phyloP scores from a whole-genome alignment of 2,329 filamentous ascomycete genomes.

The Cladosporium sp. region DNA sequence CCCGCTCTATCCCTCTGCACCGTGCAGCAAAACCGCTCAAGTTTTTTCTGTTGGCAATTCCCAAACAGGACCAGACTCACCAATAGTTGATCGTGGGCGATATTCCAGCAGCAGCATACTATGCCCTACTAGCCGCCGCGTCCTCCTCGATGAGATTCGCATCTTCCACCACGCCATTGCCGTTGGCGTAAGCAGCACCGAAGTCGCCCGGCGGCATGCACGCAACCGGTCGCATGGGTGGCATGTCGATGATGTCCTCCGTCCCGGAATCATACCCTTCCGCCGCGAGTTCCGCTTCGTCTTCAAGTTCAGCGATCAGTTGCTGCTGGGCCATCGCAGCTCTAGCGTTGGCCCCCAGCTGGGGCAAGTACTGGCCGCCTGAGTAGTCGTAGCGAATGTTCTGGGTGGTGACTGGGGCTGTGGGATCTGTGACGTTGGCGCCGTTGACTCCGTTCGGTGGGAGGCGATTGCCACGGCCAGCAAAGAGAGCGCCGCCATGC shows the following conservation, averaged over 20 bases:
- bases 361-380: not conserved
- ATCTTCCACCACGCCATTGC: not conserved
- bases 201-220: not conserved
- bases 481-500: slow-evolving; percentile 8
- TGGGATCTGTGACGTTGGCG: not conserved
- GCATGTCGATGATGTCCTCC: not conserved
- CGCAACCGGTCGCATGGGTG: not conserved
- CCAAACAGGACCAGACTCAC: not conserved
- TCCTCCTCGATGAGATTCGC: not conserved
- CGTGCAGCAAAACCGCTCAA: not conserved
- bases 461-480: not conserved
- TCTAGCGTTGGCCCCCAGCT: not conserved
- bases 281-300: no score
- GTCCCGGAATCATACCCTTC: not conserved
- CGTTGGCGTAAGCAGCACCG: not conserved
- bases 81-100: not conserved
- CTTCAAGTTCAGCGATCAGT: not conserved
- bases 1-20: not conserved
- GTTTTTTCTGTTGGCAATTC: not conserved
- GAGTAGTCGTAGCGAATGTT: not conserved
- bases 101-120: not conserved
- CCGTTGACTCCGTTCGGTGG: not conserved
- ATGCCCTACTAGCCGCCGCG: not conserved
- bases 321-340: not conserved
- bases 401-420: not conserved